These are phyloP conservation scores for Colletotrichum endophyticum DNA, from an alignment of 2,329 filamentous ascomycete species.

Conservation along the genomic window DNA sequence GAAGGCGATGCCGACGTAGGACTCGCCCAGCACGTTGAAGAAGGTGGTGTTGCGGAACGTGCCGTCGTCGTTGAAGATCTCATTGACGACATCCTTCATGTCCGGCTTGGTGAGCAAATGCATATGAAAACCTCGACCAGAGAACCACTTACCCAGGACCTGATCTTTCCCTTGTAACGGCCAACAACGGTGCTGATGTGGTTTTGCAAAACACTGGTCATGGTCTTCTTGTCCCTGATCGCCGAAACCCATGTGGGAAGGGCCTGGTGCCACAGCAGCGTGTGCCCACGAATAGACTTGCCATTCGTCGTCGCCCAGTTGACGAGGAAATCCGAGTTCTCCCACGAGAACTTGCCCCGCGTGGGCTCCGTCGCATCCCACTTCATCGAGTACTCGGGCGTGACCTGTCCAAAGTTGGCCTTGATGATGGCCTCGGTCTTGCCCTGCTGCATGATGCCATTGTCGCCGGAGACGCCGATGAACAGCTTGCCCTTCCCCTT, in stretches of 20 bases:
- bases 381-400: constrained; percentile 74
- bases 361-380: constrained; percentile 63
- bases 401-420: constrained; percentile 67
- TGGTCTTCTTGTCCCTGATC: constrained; percentile 55
- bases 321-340: constrained; percentile 62
- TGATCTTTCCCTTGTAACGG: constrained; percentile 67
- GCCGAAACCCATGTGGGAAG: constrained; percentile 63
- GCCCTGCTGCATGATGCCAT: constrained; percentile 52
- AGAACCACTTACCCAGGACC: constrained; percentile 51
- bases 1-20: constrained; percentile 74
- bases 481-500: constrained; percentile 69
- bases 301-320: constrained; percentile 60
- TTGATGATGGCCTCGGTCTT: constrained; percentile 61
- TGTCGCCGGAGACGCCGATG: constrained; percentile 64
- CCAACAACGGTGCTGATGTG: constrained; percentile 65
- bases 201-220: constrained; percentile 61
- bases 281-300: constrained; percentile 68
- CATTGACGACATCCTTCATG: constrained; percentile 65
- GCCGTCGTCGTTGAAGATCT: constrained; percentile 68
- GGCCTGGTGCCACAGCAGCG: constrained; percentile 68
- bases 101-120: not conserved
- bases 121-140: not conserved
- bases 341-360: constrained; percentile 59
- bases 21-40: constrained; percentile 70
- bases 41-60: constrained; percentile 65